These are phyloP conservation scores for Diutina scorzettiae DNA, from an alignment of 1,139 yeast species.

Conservation along the genomic window DNA sequence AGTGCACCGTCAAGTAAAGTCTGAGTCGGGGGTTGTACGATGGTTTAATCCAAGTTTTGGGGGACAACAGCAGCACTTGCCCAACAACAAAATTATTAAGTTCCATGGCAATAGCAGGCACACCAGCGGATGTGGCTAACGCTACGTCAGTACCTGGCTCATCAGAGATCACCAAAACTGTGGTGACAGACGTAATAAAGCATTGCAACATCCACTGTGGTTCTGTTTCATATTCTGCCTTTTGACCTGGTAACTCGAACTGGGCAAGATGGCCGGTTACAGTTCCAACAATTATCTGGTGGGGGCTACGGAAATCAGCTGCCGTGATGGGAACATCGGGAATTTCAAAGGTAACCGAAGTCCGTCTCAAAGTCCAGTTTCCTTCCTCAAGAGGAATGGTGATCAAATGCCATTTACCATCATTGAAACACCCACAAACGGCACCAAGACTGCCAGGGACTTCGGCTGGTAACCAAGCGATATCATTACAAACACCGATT, in stretches of 20 bases:
- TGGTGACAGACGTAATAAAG: slow-evolving; percentile 39
- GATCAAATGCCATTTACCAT: slow-evolving; percentile 49
- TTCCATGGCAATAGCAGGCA: slow-evolving; percentile 30
- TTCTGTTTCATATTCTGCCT: slow-evolving; percentile 8
- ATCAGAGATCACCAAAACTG: slow-evolving; percentile 23
- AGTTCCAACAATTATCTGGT: slow-evolving; percentile 48
- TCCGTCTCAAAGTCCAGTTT: slow-evolving; percentile 7
- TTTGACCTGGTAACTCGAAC: slow-evolving; percentile 27
- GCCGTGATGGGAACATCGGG: slow-evolving; percentile 29
- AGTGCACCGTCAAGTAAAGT: slow-evolving; percentile 16
- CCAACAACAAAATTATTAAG: slow-evolving; percentile 27
- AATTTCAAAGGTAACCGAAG: slow-evolving; percentile 15
- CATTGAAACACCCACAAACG: slow-evolving; percentile 46
- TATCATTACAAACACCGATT: slow-evolving; percentile 38
- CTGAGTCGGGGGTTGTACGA: slow-evolving; percentile 18
- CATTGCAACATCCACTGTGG: slow-evolving; percentile 37
- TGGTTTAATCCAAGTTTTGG: slow-evolving; percentile 12
- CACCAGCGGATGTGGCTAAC: slow-evolving; percentile 38
- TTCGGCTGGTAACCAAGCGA: slow-evolving; percentile 38
- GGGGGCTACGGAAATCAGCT: slow-evolving; percentile 42
- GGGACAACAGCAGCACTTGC: slow-evolving; percentile 13
- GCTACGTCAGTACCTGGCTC: slow-evolving; percentile 18
- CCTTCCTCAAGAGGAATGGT: slow-evolving; percentile 16
- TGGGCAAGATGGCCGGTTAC: slow-evolving; percentile 59
- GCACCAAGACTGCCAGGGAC: slow-evolving; percentile 23